Evolutionary conservation across 495 filamentous ascomycete genomes (phyloP).

Genomic region (Pseudoneurospora amorphoporcata): DNA sequence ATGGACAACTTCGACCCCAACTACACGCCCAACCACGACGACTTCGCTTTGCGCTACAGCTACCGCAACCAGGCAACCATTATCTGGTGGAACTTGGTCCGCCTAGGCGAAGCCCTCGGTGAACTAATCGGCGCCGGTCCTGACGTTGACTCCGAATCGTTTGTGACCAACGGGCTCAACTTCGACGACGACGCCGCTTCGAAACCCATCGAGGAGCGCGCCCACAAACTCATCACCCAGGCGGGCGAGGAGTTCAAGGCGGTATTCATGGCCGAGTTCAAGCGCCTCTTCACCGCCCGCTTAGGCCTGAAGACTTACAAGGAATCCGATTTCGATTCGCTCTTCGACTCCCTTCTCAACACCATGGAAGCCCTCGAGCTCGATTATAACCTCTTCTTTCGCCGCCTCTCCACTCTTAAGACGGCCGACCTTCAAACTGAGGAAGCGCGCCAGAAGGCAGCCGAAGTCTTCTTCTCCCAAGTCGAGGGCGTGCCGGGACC

Average conservation of each 20-base stretch:
- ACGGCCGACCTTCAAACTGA: conserved; percentile 50
- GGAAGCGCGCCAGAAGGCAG: conserved; percentile 44
- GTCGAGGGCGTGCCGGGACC: conserved; percentile 48
- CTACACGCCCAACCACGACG: conserved; percentile 97
- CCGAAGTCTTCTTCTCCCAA: conserved; percentile 58
- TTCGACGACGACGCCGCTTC: conserved; percentile 43
- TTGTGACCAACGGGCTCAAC: conserved; percentile 59
- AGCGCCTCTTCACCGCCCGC: conserved; percentile 62
- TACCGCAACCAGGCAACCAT: conserved; percentile 92
- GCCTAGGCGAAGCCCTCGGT: conserved; percentile 81
- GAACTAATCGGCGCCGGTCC: conserved; percentile 72
- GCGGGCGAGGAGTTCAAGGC: conserved; percentile 76
- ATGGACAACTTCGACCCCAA: conserved; percentile 89
- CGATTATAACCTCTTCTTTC: conserved; percentile 90
- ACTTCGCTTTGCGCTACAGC: conserved; percentile 72
- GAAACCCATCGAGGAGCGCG: conserved; percentile 60
- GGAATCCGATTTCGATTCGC: conserved; percentile 60
- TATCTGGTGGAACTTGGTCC: conserved; percentile 97
- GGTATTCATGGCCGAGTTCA: conserved; percentile 80
- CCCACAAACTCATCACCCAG: conserved; percentile 68
- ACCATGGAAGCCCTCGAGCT: conserved; percentile 66
- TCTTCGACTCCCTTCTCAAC: conserved; percentile 76
- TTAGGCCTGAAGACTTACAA: conserved; percentile 60
- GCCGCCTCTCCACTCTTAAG: conserved; percentile 52
- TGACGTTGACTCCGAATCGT: conserved; percentile 55